These are phyloP conservation scores for Dimocarpus longan DNA, from an alignment of 345 rosid genomes.

Conservation along the genomic window DNA sequence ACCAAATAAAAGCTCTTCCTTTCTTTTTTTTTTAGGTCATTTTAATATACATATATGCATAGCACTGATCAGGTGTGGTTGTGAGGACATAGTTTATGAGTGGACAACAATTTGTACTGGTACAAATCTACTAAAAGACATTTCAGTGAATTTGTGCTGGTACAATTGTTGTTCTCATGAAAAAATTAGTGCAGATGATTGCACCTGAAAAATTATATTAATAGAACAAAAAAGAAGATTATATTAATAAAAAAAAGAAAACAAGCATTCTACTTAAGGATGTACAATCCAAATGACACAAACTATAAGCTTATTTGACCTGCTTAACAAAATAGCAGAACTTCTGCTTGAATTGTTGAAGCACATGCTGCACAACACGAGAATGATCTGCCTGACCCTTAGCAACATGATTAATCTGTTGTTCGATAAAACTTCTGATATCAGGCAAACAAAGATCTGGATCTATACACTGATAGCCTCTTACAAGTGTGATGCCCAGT, in stretches of 20 bases:
- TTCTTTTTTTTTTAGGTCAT: background rate
- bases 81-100: too few relatives aligned
- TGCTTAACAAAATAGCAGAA: constrained; percentile 78
- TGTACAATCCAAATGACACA: background rate
- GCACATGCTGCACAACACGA: constrained; percentile 73
- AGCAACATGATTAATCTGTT: constrained; percentile 91
- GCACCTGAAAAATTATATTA: background rate
- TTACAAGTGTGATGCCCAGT: constrained; percentile 80
- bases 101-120: background rate
- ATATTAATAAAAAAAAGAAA: too few relatives aligned
- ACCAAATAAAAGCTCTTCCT: too few relatives aligned
- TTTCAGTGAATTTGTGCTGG: background rate
- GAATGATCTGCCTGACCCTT: constrained; percentile 87
- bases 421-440: constrained; percentile 96
- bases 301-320: constrained; percentile 41
- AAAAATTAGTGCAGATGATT: background rate
- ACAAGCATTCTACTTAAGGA: background rate
- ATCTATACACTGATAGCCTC: constrained; percentile 95
- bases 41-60: background rate
- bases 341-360: constrained; percentile 82
- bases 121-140: background rate
- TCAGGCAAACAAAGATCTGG: constrained; percentile 97
- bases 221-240: too few relatives aligned
- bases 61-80: too few relatives aligned
- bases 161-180: background rate